A percentile compares a stretch with the other conserved stretches of the same genome.
Evolutionary conservation across 495 filamentous ascomycete genomes (phyloP).

Genomic region (Neurospora africana): DNA sequence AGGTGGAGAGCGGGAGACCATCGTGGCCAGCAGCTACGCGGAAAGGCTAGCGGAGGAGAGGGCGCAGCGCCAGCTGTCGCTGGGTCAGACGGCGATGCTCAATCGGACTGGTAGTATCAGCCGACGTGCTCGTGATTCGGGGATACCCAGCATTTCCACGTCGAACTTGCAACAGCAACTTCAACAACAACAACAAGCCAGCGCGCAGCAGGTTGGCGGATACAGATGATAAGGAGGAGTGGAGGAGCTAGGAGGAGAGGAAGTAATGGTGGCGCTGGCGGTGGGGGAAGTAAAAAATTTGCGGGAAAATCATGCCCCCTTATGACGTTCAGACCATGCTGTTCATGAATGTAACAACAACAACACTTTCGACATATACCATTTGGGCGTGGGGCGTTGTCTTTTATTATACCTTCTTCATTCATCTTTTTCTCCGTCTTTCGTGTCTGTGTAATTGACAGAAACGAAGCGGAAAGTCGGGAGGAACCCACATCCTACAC

Average conservation of each 20-base stretch:
- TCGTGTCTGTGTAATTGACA: not conserved
- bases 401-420: not conserved
- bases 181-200: not conserved
- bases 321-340: slow-evolving; percentile 10
- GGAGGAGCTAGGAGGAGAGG: not conserved
- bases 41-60: slow-evolving; percentile 35
- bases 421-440: not conserved
- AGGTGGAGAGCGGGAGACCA: slow-evolving; percentile 24
- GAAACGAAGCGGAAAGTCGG: not conserved
- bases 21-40: slow-evolving; percentile 15
- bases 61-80: slow-evolving; percentile 28
- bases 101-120: slow-evolving; percentile 33
- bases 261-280: not conserved
- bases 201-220: not conserved
- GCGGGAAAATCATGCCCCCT: slow-evolving; percentile 11
- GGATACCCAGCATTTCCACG: slow-evolving; percentile 15
- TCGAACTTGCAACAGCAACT: not conserved
- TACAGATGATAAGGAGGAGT: not conserved
- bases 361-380: not conserved
- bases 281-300: slow-evolving; percentile 14
- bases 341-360: slow-evolving; percentile 16
- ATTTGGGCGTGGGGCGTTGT: not conserved
- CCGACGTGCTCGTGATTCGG: slow-evolving; percentile 28
- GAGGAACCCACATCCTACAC: not conserved
- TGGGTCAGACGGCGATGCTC: slow-evolving; percentile 27